These are phyloP conservation scores for Chrysoporthe deuterocubensis DNA, from an alignment of 2,329 filamentous ascomycete species.

Conservation along the genomic window DNA sequence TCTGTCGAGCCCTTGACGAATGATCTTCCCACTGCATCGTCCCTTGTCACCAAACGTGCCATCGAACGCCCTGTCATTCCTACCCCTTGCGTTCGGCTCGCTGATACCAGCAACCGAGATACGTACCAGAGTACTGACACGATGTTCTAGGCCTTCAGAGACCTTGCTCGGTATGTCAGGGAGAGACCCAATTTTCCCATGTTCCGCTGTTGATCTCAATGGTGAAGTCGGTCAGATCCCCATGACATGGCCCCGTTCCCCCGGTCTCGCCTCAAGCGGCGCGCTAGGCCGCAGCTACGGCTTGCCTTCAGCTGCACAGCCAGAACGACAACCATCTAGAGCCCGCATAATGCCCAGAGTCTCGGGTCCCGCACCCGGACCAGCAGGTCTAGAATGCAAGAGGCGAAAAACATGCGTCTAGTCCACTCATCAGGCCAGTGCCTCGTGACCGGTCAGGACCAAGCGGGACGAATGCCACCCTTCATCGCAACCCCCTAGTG, in stretches of 20 bases:
- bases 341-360: neutral
- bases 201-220: slow-evolving; percentile 10
- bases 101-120: neutral
- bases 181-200: neutral
- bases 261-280: slow-evolving; percentile 14
- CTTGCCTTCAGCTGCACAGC: neutral
- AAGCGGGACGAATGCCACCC: neutral
- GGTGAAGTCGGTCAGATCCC: slow-evolving; percentile 15
- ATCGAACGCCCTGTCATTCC: no score
- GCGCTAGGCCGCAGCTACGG: slow-evolving; percentile 13
- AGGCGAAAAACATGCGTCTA: neutral
- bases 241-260: slow-evolving; percentile 1
- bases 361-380: slow-evolving; percentile 1
- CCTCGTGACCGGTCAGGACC: slow-evolving; percentile 10
- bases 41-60: neutral
- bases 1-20: neutral
- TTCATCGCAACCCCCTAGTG: no score
- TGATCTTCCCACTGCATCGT: neutral
- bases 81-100: no score
- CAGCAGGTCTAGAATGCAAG: neutral
- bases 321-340: neutral
- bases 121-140: slow-evolving; percentile 17
- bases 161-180: slow-evolving; percentile 39
- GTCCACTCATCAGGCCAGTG: slow-evolving; percentile 7
- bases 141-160: slow-evolving; percentile 38